These are phyloP conservation scores for Amylostereum areolatum DNA, from an alignment of 1,284 basidiomycete species.

Conservation along the genomic window DNA sequence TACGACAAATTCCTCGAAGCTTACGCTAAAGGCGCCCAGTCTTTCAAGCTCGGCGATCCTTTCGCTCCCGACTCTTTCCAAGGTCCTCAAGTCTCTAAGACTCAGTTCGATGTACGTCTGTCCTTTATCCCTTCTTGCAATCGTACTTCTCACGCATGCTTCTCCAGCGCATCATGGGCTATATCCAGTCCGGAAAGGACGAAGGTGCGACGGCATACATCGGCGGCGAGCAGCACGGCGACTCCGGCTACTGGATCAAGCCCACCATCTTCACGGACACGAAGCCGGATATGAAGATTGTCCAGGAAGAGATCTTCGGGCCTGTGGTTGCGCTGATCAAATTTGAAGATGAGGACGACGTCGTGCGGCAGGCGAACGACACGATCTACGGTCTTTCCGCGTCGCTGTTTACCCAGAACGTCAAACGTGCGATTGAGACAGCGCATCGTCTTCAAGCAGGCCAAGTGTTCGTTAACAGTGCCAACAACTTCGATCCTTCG, in stretches of 20 bases:
- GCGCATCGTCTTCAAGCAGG: conserved; percentile 81
- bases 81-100: conserved; percentile 83
- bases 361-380: conserved; percentile 79
- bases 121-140: not conserved
- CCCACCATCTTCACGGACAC: conserved; percentile 88
- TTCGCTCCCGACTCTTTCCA: conserved; percentile 70
- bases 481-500: conserved; percentile 58
- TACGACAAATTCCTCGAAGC: conserved; percentile 72
- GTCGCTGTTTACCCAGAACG: conserved; percentile 79
- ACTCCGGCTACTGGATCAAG: conserved; percentile 70
- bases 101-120: conserved; percentile 55
- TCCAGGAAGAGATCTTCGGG: conserved; percentile 82
- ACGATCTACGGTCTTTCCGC: conserved; percentile 83
- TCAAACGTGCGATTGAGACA: conserved; percentile 69
- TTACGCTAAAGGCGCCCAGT: conserved; percentile 54
- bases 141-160: conserved; percentile 25
- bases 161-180: conserved; percentile 73
- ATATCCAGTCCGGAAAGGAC: conserved; percentile 81
- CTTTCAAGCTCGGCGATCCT: conserved; percentile 74
- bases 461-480: conserved; percentile 78
- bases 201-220: conserved; percentile 78
- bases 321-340: conserved; percentile 39
- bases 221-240: conserved; percentile 74
- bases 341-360: conserved; percentile 59
- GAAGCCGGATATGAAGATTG: conserved; percentile 78